Base-by-base conservation (phyloP, 2,329 filamentous ascomycete species). In the Pseudogymnoascus sp. region DNA sequence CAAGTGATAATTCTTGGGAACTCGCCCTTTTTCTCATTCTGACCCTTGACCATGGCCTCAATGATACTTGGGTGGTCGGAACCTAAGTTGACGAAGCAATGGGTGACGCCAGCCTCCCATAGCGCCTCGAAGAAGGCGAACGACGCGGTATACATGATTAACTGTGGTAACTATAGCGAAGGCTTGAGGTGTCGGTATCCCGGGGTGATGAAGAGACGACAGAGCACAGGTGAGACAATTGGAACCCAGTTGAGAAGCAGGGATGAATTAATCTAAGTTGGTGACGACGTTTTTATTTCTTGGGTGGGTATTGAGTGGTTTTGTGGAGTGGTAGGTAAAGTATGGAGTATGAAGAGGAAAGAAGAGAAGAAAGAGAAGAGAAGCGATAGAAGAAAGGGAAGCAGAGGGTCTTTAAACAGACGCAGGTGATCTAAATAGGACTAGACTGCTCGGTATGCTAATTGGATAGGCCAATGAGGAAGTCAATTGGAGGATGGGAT, bases 121-220 rank as follows among this genome's bases (percentile, higher is more conserved):
- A 90, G 74, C 15, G 85, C 85, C 76, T 90, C 87, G 67, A 90
- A 89, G 72, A 90, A 87, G 67, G 87, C 87, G 68, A 85, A 87
- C 0, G 85, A 87, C 27, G 87, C 82, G 15, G 87, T 89, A 70
- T 89, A 84, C 65, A 67, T 59, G 58, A 31, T 59, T 36, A n/a
- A 18, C 9, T 55, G 48, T 33, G 9, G 48, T 33, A 33, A 55
- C 12, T 55, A 33, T 55, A 33, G 48, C n/a, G n/a, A 55, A 33
- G 27, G 1, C 29, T 18, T 55, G n/a, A 33, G n/a, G 4, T 55
- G n/a, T n/a, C n/a, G n/a, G n/a, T n/a, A 55, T 55, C n/a, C 48
- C n/a, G 48, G n/a, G 18, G n/a, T 33, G n/a, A 33, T 33, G n/a
- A 13, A 45, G 9, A 5, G 27, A 4, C 29, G 27, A 55, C 48